Evolutionary conservation across 1,139 yeast species (phyloP), one percentile per base, ranked within the genome.

Genomic region (Geotrichum fermentans): DNA sequence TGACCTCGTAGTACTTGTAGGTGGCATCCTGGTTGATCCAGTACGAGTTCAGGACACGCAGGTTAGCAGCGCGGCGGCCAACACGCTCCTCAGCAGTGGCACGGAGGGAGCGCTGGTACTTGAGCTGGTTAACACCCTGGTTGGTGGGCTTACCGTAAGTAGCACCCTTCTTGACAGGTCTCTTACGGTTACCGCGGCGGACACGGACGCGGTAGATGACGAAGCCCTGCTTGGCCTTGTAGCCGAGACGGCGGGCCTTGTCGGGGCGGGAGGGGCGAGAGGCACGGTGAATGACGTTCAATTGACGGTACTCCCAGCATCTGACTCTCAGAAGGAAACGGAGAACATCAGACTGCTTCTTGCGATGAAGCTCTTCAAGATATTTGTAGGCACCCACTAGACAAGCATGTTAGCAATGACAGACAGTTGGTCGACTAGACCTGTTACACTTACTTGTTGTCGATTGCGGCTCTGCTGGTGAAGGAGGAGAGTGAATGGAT

Each of bases 141-240:
- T 92, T 92, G 81, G 98, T 92, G 83, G 98, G 98, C 86, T 92
- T 92, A 87, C 98, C 98, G 84, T 90, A 90, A 73, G 97, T 92
- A 70, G 97, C 97, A 86, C 98, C 98, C 92, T 92, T 92, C 80
- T 95, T 90, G 70, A 85, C 97, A 70, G 97, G 97, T 81, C 96
- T 88, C 96, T 92, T 92, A 84, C 98, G 90, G 82, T 94, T 92
- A 82, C 98, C 98, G 80, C 98, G 88, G 82, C 97, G 89, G 69
- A 92, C 98, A 79, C 98, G 89, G 75, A 90, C 78, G 78, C 98
- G 86, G 96, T 78, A 92, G 82, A 92, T 81, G 64, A 87, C 97
- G 73, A 87, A 92, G 67, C 98, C 98, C 81, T 92, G 98, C 85
- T 92, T 92, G 78, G 98, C 98, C 85, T 92, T 92, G 97, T 92